Evolutionary conservation across 176 grass and related monocot species (phyloP).

Genomic region (Carex littledalei): DNA sequence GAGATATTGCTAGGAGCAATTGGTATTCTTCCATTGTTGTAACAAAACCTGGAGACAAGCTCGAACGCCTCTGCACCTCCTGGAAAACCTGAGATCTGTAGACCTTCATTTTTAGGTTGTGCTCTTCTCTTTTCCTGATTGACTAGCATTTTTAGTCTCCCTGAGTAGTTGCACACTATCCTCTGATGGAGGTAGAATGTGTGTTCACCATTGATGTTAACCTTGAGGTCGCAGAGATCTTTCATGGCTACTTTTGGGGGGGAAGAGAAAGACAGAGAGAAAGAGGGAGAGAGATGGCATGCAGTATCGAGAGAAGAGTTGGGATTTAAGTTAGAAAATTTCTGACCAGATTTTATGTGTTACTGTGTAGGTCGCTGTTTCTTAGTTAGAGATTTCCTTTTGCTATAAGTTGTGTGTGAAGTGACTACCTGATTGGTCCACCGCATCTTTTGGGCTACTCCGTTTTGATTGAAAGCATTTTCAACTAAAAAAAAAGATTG

Average conservation of each 20-base stretch:
- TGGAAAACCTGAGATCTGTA: slow-evolving; percentile 50
- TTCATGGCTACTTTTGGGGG: slow-evolving; percentile 43
- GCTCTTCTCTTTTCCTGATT: slow-evolving; percentile 42
- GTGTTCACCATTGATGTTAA: slow-evolving; percentile 77
- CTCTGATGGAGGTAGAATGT: slow-evolving; percentile 88
- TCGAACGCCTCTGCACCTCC: slow-evolving; percentile 72
- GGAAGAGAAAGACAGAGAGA: background rate
- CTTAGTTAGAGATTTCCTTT: background rate
- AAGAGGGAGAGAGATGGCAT: background rate
- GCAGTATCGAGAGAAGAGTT: background rate
- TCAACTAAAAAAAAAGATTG: no score
- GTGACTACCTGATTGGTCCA: background rate
- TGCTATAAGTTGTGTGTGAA: background rate
- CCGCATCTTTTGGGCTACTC: no score
- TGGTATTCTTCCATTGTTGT: slow-evolving; percentile 54
- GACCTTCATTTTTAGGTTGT: background rate
- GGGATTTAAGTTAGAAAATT: background rate
- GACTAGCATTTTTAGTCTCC: slow-evolving; percentile 48
- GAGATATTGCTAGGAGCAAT: slow-evolving; percentile 56
- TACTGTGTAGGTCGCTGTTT: background rate
- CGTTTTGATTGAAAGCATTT: no score
- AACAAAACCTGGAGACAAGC: slow-evolving; percentile 72
- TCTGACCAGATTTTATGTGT: background rate
- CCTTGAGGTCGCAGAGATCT: slow-evolving; percentile 78
- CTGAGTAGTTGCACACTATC: slow-evolving; percentile 69